Evolutionary conservation across 2,329 filamentous ascomycete genomes (phyloP).

Genomic region (Bipolaris oryzae): DNA sequence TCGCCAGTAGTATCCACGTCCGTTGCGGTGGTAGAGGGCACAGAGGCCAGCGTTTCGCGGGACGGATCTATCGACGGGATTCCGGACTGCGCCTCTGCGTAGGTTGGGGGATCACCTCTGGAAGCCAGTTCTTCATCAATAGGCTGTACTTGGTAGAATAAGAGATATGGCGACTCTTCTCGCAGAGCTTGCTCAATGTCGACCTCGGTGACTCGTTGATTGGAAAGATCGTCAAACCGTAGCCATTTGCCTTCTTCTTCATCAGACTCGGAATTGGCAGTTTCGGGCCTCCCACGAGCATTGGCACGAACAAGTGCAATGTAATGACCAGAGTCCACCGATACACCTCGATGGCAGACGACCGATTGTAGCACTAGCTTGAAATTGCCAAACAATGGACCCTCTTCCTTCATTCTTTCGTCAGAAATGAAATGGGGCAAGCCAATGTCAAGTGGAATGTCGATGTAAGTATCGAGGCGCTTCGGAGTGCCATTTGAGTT

Average conservation of each 20-base stretch:
- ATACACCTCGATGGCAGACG: slow-evolving; percentile 87
- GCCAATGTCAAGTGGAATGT: slow-evolving; percentile 84
- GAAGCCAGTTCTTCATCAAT: slow-evolving; percentile 70
- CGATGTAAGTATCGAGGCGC: slow-evolving; percentile 80
- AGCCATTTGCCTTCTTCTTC: slow-evolving; percentile 69
- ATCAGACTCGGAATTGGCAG: slow-evolving; percentile 53
- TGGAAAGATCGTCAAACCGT: slow-evolving; percentile 85
- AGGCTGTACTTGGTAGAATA: slow-evolving; percentile 94
- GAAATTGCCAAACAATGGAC: slow-evolving; percentile 81
- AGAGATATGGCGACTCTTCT: slow-evolving; percentile 88
- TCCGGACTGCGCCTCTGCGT: slow-evolving; percentile 43
- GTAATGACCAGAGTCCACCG: slow-evolving; percentile 89
- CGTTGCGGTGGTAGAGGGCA: slow-evolving; percentile 23
- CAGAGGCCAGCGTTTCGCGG: slow-evolving; percentile 35
- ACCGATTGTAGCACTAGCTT: slow-evolving; percentile 90
- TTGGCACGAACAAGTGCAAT: slow-evolving; percentile 81
- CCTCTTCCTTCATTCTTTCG: slow-evolving; percentile 70
- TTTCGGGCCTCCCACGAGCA: slow-evolving; percentile 47
- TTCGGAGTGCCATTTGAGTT: slow-evolving; percentile 70
- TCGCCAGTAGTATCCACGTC: slow-evolving; percentile 32
- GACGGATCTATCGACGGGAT: slow-evolving; percentile 32
- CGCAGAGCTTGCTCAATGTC: slow-evolving; percentile 78
- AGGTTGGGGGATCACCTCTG: slow-evolving; percentile 49
- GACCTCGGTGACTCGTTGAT: slow-evolving; percentile 73
- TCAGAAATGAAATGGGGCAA: slow-evolving; percentile 90